Percentiles rank a stretch among this genome's conserved stretches.
These are phyloP conservation scores for Bauhinia variegata DNA, from an alignment of 306 rosid species.

Conservation along the genomic window DNA sequence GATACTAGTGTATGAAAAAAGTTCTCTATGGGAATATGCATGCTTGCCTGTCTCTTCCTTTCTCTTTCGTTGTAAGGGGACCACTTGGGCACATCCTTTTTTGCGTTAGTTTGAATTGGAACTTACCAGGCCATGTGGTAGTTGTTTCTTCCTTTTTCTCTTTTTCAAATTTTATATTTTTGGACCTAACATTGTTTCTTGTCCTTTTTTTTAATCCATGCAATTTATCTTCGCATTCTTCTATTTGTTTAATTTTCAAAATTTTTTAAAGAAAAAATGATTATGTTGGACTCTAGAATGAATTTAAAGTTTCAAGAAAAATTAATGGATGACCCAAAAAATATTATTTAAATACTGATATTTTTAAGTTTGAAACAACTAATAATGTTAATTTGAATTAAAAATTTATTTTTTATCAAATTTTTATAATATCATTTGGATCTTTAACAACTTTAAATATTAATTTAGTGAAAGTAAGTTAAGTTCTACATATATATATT, in stretches of 20 bases:
- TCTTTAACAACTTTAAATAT: no score
- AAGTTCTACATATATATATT: no score
- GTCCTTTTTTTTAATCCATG: no score
- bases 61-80: slow-evolving; percentile 21
- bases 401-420: not conserved
- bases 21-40: no score
- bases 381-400: not conserved
- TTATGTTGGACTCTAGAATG: not conserved
- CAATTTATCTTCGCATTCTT: not conserved
- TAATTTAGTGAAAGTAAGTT: no score
- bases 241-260: not conserved
- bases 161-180: not conserved
- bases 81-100: slow-evolving; percentile 30
- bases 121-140: slow-evolving; percentile 33
- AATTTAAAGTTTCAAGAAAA: no score
- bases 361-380: no score
- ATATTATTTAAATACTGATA: no score
- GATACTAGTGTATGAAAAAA: not conserved
- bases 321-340: no score
- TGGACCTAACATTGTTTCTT: not conserved
- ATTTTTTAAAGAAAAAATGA: no score
- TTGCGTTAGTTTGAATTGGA: not conserved
- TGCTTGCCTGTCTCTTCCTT: not conserved
- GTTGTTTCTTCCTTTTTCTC: slow-evolving; percentile 2
- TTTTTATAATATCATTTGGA: not conserved